Percentiles rank a stretch among this genome's conserved stretches.
These are phyloP conservation scores for Russula sp. DNA, from an alignment of 768 basidiomycete genomes.

Conservation along the genomic window DNA sequence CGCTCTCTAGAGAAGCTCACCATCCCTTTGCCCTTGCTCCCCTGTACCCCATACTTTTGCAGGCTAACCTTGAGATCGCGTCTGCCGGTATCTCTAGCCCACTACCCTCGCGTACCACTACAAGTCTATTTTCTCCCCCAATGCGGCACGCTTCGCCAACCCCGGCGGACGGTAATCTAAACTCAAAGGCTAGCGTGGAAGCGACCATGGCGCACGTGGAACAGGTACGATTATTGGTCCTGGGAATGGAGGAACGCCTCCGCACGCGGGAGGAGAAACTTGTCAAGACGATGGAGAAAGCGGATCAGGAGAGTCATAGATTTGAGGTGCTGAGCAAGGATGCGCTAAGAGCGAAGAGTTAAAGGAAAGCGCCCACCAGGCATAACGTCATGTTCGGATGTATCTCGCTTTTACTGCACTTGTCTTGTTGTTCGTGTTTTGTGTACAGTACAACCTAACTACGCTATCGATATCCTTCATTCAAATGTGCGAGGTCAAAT, in stretches of 20 bases:
- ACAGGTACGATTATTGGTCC: constrained; percentile 61
- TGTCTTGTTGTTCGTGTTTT: constrained; percentile 13
- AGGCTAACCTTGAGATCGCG: constrained; percentile 41
- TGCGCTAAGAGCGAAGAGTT: constrained; percentile 9
- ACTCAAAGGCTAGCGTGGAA: constrained; percentile 39
- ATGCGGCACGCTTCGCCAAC: constrained; percentile 1
- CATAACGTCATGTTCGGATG: background rate
- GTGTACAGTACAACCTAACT: constrained; percentile 23
- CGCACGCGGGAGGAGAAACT: constrained; percentile 61
- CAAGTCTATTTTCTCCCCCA: constrained; percentile 35
- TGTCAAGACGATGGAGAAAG: constrained; percentile 55
- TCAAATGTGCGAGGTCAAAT: background rate
- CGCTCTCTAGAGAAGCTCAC: background rate
- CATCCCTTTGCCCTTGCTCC: constrained; percentile 18
- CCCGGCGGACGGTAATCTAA: background rate
- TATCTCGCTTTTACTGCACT: constrained; percentile 12
- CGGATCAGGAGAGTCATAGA: constrained; percentile 54
- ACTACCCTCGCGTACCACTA: constrained; percentile 33
- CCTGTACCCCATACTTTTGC: constrained; percentile 33
- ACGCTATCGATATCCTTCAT: constrained; percentile 2
- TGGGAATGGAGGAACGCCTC: constrained; percentile 75
- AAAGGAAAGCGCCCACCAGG: background rate
- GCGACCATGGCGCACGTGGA: constrained; percentile 60
- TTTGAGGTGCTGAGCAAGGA: constrained; percentile 49
- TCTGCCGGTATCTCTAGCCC: constrained; percentile 35